Percentiles rank a stretch among this genome's conserved stretches.
Evolutionary conservation across 441 rosid species (phyloP).

Genomic region (Corymbia citriodora): DNA sequence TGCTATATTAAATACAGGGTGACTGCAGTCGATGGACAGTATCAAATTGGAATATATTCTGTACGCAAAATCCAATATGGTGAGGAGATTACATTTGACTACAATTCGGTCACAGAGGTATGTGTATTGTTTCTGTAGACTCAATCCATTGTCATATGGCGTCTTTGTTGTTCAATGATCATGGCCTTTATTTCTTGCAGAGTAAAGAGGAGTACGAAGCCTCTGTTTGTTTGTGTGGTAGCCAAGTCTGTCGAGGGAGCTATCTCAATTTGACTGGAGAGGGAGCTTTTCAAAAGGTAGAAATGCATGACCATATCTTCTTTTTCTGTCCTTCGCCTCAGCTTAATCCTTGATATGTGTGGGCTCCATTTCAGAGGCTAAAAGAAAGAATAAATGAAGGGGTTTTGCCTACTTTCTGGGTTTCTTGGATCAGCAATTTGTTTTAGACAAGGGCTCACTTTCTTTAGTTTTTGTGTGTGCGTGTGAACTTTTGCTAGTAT

Average conservation of each 20-base stretch:
- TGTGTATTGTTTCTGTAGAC: slow-evolving; percentile 16
- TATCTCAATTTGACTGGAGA: slow-evolving; percentile 99
- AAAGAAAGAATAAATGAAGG: neutral
- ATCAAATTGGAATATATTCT: slow-evolving; percentile 96
- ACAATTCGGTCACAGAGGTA: slow-evolving; percentile 99
- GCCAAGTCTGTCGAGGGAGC: slow-evolving; percentile 99
- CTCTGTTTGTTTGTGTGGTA: slow-evolving; percentile 99
- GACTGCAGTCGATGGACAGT: slow-evolving; percentile 97
- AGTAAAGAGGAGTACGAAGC: slow-evolving; percentile 99
- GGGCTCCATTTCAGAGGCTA: neutral
- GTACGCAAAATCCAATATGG: slow-evolving; percentile 79
- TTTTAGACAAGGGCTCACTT: neutral
- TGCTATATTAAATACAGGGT: slow-evolving; percentile 56
- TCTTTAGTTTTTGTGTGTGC: neutral
- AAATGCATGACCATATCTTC: neutral
- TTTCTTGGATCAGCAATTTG: neutral
- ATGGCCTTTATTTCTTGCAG: slow-evolving; percentile 23
- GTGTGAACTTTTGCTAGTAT: neutral
- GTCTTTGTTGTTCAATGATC: neutral
- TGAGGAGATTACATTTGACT: slow-evolving; percentile 98
- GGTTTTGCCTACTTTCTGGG: neutral
- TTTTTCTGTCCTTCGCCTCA: neutral
- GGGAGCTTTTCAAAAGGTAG: slow-evolving; percentile 97
- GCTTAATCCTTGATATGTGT: neutral
- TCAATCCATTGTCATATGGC: neutral